Evolutionary conservation across 495 filamentous ascomycete genomes (phyloP).

Genomic region (Penicillium turbatum): DNA sequence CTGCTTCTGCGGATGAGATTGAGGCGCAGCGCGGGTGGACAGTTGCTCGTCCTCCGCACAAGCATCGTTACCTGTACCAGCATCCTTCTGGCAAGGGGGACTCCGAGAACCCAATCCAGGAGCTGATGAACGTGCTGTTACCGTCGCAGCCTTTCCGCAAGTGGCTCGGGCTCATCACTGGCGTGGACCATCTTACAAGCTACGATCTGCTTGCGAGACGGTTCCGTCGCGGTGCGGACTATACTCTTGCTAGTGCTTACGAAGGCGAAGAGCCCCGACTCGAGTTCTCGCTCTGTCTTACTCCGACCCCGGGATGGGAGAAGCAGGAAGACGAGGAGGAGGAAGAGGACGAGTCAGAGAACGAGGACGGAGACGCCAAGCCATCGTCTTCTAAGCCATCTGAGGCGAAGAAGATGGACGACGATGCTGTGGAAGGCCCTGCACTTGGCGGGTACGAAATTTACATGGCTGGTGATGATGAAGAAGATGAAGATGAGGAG

Average conservation of each 20-base stretch:
- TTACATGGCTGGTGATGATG: conserved; percentile 87
- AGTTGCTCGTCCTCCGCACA: conserved; percentile 85
- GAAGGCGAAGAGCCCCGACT: conserved; percentile 70
- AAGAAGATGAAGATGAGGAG: conserved; percentile 50
- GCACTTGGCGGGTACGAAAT: conserved; percentile 80
- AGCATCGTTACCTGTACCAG: conserved; percentile 86
- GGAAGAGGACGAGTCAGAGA: conserved; percentile 48
- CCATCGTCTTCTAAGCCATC: conserved; percentile 8
- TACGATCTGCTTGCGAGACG: conserved; percentile 69
- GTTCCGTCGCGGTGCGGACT: conserved; percentile 84
- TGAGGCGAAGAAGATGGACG: conserved; percentile 24
- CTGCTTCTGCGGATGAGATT: conserved; percentile 49
- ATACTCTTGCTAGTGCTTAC: conserved; percentile 84
- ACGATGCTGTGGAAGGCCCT: conserved; percentile 45
- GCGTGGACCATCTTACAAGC: conserved; percentile 56
- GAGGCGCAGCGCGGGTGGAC: conserved; percentile 59
- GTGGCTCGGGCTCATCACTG: conserved; percentile 80
- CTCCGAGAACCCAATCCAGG: conserved; percentile 58
- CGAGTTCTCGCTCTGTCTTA: conserved; percentile 82
- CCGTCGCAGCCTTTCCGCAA: conserved; percentile 84
- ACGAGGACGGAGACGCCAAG: conserved; percentile 26
- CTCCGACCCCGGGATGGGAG: conserved; percentile 79
- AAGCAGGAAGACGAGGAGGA: conserved; percentile 58
- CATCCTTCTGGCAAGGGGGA: conserved; percentile 40
- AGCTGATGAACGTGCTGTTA: conserved; percentile 71